phyloP scores from a whole-genome alignment of 345 rosid genomes.

The Trapa bicornis region DNA sequence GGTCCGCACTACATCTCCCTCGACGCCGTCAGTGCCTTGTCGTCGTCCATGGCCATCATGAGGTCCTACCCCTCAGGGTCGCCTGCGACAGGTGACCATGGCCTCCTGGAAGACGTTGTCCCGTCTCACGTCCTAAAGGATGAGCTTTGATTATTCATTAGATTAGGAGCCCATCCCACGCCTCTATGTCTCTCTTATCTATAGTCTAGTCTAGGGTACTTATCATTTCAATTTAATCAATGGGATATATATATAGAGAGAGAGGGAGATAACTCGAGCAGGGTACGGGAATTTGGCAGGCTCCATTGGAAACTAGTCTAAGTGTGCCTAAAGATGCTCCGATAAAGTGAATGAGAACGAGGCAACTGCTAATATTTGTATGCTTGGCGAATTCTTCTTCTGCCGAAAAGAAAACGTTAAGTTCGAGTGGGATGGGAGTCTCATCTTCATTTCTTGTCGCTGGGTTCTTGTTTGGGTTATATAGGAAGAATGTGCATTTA shows the following conservation, averaged over 20 bases:
- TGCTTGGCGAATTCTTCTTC: too few species aligned
- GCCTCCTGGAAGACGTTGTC: conserved; percentile 79
- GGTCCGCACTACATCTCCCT: background rate
- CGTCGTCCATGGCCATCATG: background rate
- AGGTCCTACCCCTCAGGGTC: conserved; percentile 5
- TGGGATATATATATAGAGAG: background rate
- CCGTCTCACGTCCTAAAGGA: conserved; percentile 69
- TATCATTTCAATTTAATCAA: background rate
- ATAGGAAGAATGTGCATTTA: conserved; percentile 8
- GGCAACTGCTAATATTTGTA: too few species aligned
- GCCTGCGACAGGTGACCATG: conserved; percentile 32
- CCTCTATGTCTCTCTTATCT: too few species aligned
- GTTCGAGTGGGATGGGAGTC: background rate
- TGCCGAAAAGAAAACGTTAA: too few species aligned
- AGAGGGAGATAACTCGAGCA: too few species aligned
- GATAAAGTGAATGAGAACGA: too few species aligned
- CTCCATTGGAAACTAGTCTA: background rate
- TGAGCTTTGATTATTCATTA: conserved; percentile 5
- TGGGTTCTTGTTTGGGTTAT: conserved; percentile 1
- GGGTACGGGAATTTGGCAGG: background rate
- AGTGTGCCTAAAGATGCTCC: background rate
- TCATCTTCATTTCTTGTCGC: background rate
- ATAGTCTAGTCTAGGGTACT: too few species aligned
- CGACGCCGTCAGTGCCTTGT: too few species aligned
- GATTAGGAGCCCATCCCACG: background rate